A percentile compares a stretch with the other conserved stretches of the same genome.
Evolutionary conservation across 805 yeast genomes (phyloP).

Genomic region (Wickerhamomyces mucosus): DNA sequence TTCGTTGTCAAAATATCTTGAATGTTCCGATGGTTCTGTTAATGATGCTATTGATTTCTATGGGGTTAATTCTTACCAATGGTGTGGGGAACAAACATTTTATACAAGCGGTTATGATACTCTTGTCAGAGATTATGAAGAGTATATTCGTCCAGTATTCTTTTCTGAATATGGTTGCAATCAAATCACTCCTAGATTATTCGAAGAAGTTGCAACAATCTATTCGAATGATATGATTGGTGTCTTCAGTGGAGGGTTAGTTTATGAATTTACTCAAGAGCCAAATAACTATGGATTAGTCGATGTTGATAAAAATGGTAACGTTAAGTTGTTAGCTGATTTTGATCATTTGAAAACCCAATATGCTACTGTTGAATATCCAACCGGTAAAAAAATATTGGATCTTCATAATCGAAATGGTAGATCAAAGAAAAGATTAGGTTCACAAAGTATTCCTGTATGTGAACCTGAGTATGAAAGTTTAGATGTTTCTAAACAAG

Average conservation of each 20-base stretch:
- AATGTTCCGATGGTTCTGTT: conserved; percentile 45
- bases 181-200: conserved; percentile 64
- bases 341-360: conserved; percentile 42
- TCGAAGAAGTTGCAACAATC: conserved; percentile 66
- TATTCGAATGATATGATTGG: conserved; percentile 65
- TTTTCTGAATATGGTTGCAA: conserved; percentile 93
- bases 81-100: conserved; percentile 93
- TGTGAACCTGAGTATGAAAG: conserved; percentile 34
- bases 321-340: conserved; percentile 48
- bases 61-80: conserved; percentile 90
- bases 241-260: conserved; percentile 83
- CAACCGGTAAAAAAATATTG: conserved; percentile 20
- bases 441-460: conserved; percentile 19
- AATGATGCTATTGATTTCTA: conserved; percentile 69
- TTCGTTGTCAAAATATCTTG: conserved; percentile 70
- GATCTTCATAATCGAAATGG: conserved; percentile 16
- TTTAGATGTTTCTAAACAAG: conserved; percentile 28
- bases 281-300: conserved; percentile 79
- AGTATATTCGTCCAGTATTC: conserved; percentile 69
- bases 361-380: conserved; percentile 27
- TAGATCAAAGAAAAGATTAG: conserved; percentile 15
- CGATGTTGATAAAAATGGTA: conserved; percentile 33
- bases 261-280: conserved; percentile 84
- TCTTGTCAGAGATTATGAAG: conserved; percentile 62
- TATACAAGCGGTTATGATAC: conserved; percentile 64